Base-by-base conservation (phyloP, 1,284 basidiomycete species). In the Agroathelia rolfsii region DNA sequence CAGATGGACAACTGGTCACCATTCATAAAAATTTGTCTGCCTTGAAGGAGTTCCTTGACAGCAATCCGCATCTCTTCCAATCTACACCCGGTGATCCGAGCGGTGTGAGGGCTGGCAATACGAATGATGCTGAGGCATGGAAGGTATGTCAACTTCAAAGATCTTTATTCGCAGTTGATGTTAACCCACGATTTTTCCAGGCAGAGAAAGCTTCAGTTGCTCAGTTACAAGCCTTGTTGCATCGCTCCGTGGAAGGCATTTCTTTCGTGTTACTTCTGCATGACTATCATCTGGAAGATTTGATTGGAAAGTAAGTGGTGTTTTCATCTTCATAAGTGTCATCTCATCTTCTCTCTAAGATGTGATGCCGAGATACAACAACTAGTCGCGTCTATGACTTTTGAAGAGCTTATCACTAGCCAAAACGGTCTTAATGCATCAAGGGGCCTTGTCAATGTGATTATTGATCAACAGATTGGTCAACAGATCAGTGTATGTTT, bases 381-480 rank as follows among this genome's bases (percentile, higher is more conserved):
- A 36, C 51, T 76, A 1, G 64, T 94, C 28, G 58, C 64, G 12
- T 61, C 63, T 5, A 61, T 92, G 50, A 89, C 85, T 5, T 95
- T 85, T 46, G 78, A 87, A 50, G 81, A 83, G 22, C 68, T 98
- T 13, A 75, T 96, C 38, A 88, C 83, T 6, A 76, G 76, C 25
- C 74, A 82, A 49, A 74, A 76, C 46, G 93, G 93, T 18, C 72
- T 89, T 42, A 77, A 78, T 16, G 74, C 80, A 19, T 92, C 93
- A 5, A 72, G 88, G 43, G 78, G 78, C n/a, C 61, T 97, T 13
- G 89, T 96, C 8, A 94, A 92, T 42, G 82, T 93, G 21, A 74
- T 99, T 42, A 98, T 99, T 47, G 90, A 98, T 58, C 87, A 93
- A 49, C 94, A 97, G 53, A 97, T 97, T 46, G 87, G 87, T 10